Percentiles rank a stretch among this genome's conserved stretches.
Evolutionary conservation across 1,139 yeast species (phyloP).

Genomic region (Blastobotrys aristatus): DNA sequence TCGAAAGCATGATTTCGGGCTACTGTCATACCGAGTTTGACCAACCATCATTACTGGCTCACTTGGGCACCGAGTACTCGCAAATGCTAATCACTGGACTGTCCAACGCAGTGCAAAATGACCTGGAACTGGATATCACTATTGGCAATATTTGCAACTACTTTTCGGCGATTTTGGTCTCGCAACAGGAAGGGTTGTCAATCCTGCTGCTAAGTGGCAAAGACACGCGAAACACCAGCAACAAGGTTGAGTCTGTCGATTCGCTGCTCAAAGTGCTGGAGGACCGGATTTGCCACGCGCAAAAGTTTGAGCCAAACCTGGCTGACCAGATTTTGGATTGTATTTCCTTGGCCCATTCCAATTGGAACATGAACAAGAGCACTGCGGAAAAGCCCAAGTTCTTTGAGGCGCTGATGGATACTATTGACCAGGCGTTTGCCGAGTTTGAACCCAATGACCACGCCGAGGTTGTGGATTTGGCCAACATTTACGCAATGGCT

Average conservation of each 20-base stretch:
- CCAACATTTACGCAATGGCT: constrained; percentile 53
- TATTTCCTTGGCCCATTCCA: constrained; percentile 33
- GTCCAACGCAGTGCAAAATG: constrained; percentile 54
- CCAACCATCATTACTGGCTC: constrained; percentile 76
- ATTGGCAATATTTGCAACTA: constrained; percentile 62
- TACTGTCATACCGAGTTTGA: constrained; percentile 45
- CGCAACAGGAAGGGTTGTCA: constrained; percentile 78
- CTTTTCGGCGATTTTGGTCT: constrained; percentile 65
- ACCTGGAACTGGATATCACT: constrained; percentile 52
- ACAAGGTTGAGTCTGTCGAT: constrained; percentile 24
- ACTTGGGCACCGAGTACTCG: constrained; percentile 63
- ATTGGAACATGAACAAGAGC: constrained; percentile 26
- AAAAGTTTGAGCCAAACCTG: constrained; percentile 25
- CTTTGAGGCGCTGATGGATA: constrained; percentile 10
- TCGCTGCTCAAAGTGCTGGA: constrained; percentile 57
- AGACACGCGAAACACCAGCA: constrained; percentile 41
- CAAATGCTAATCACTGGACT: constrained; percentile 55
- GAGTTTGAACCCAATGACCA: background rate
- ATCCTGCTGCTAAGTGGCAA: constrained; percentile 71
- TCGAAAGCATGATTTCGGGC: constrained; percentile 59
- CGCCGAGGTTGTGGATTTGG: constrained; percentile 38
- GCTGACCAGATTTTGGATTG: constrained; percentile 29
- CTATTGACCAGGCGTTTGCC: constrained; percentile 6
- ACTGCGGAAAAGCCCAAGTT: constrained; percentile 6
- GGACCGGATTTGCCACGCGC: constrained; percentile 43